Percentiles rank a stretch among this genome's conserved stretches.
These are phyloP conservation scores for Sarcodon aspratus DNA, from an alignment of 768 basidiomycete species.

Conservation along the genomic window DNA sequence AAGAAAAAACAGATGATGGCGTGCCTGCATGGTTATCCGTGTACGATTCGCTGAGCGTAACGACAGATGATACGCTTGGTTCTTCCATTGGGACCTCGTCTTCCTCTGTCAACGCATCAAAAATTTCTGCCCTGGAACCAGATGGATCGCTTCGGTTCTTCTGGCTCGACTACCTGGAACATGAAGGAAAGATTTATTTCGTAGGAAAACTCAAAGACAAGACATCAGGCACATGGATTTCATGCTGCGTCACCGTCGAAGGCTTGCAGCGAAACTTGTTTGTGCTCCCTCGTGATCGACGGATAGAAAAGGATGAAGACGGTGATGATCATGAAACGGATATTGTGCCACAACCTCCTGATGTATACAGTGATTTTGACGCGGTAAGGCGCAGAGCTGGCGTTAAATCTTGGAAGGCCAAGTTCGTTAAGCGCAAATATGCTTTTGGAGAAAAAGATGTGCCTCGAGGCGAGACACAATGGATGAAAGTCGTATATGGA, in stretches of 20 bases:
- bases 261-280: constrained; percentile 86
- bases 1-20: constrained; percentile 33
- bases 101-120: constrained; percentile 20
- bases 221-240: constrained; percentile 55
- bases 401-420: constrained; percentile 64
- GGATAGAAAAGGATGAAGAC: constrained; percentile 44
- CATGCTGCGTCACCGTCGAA: constrained; percentile 79
- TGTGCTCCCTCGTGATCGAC: constrained; percentile 66
- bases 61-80: constrained; percentile 49
- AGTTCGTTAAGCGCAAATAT: constrained; percentile 83
- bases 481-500: constrained; percentile 90
- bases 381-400: constrained; percentile 57
- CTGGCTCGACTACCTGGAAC: constrained; percentile 93
- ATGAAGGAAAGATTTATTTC: constrained; percentile 75
- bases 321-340: constrained; percentile 65
- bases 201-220: constrained; percentile 88
- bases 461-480: constrained; percentile 67
- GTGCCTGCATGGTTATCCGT: constrained; percentile 60
- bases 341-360: constrained; percentile 51
- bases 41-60: constrained; percentile 59
- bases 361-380: constrained; percentile 81
- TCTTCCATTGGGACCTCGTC: constrained; percentile 19
- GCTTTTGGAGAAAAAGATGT: constrained; percentile 83
- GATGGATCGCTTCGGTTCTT: constrained; percentile 86
- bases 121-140: constrained; percentile 56